These are phyloP conservation scores for Psilocybe mexicana DNA, from an alignment of 1,284 basidiomycete species.

Conservation along the genomic window DNA sequence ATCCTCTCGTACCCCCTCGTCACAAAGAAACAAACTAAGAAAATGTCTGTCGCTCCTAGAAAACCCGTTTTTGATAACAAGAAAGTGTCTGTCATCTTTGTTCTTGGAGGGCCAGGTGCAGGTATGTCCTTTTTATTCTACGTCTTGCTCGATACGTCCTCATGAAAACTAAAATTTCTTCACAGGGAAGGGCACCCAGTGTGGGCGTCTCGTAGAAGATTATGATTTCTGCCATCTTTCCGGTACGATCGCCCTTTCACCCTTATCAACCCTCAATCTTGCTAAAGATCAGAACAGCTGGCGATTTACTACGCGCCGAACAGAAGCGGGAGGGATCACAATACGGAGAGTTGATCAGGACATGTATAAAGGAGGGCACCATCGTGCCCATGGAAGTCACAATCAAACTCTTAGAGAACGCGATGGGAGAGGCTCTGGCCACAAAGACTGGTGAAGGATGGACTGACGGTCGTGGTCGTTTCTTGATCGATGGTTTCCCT, in stretches of 20 bases:
- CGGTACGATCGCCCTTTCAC: slow-evolving; percentile 47
- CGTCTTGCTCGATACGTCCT: slow-evolving; percentile 2
- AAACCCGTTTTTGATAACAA: slow-evolving; percentile 65
- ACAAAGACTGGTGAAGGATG: slow-evolving; percentile 57
- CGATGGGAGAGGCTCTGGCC: slow-evolving; percentile 68
- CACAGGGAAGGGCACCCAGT: slow-evolving; percentile 96
- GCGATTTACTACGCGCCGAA: slow-evolving; percentile 94
- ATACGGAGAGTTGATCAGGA: slow-evolving; percentile 86
- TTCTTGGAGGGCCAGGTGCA: slow-evolving; percentile 96
- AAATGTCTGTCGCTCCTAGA: neutral
- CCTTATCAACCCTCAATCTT: neutral
- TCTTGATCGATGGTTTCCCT: slow-evolving; percentile 98
- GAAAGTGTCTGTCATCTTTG: slow-evolving; percentile 91
- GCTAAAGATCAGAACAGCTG: slow-evolving; percentile 56
- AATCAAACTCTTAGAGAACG: slow-evolving; percentile 92
- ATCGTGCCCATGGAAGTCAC: slow-evolving; percentile 99
- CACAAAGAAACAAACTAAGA: slow-evolving; percentile 35
- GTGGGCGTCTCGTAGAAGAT: slow-evolving; percentile 82
- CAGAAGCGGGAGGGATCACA: slow-evolving; percentile 86
- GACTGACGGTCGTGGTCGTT: slow-evolving; percentile 77
- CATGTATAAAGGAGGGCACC: slow-evolving; percentile 88
- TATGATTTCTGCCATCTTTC: slow-evolving; percentile 95
- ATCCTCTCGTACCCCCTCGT: slow-evolving; percentile 65
- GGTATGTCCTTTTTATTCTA: slow-evolving; percentile 43
- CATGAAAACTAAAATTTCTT: slow-evolving; percentile 1